Evolutionary conservation across 257 asterid species (phyloP), one percentile per base, ranked within the genome.

Genomic region (Ballota nigra): DNA sequence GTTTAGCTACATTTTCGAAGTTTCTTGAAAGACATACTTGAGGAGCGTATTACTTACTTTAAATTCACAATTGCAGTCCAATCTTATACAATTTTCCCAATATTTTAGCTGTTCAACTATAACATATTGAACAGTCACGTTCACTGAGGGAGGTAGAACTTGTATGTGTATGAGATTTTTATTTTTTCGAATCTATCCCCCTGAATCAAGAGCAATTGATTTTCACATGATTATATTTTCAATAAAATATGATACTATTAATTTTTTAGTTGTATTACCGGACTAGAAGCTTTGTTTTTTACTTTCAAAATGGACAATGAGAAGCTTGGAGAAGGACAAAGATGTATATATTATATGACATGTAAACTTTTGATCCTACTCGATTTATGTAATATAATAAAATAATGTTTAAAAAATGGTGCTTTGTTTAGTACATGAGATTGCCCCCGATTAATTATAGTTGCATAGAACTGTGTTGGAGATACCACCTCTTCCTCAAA

Each of bases 1-100:
- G 89, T 61, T 84, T 84, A 63, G 89, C 89, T 55, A 85, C 89
- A 31, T 84, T 84, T 68, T 84, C 89, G 82, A 84, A 84, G 77
- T 82, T 84, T 76, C 34, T 84, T 20, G 89, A 84, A 72, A 79
- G 85, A 31, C 86, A 84, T 69, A 79, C 51, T 19, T 82, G 78
- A 79, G 51, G 76, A 43, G 40, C 23, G 20, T 36, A 67, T 0
- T 47, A 2, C 60, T 15, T 60, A 31, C 13, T 59, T 23, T n/a
- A 53, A 49, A 26, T 12, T 13, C 1, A 49, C 33, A 6, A 23
- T 55, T 11, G 24, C 19, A 49, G 66, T 75, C 45, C 41, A 59
- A 16, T 38, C 66, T n/a, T 33, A 65, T 29, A 69, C 10, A 28
- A 64, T 60, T 22, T 4, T 47, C 62, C 73, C 16, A 19, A n/a